Base-by-base conservation (phyloP, 768 basidiomycete species). In the Royoungia palumana region DNA sequence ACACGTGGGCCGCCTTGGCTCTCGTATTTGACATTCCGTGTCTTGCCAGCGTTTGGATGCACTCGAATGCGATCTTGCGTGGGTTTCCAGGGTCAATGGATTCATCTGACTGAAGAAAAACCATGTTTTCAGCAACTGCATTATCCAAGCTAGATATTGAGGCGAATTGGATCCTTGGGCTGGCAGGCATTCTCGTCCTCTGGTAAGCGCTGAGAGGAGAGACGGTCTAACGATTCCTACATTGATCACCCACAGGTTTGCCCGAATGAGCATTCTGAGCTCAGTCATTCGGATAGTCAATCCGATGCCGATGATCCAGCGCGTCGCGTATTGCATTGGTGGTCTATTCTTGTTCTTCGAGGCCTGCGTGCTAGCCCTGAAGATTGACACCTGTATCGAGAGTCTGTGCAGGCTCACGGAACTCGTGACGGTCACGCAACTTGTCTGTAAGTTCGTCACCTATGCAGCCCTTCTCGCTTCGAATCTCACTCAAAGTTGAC, bases 251-350 rank as follows among this genome's bases (percentile, higher is more conserved):
- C 35, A 19, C 14, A 65, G 63, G 63, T 59, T 59, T 13, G 44
- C 63, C 13, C 49, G 63, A 5, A 60, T 65, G 45, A 67, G 65
- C 30, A 65, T 65, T 13, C 35, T 65, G 6, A 65, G 43, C 32
- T 67, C 63, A 4, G 35, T 67, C 14, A 25, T 55, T 28, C 60
- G 63, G 40, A 50, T 65, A 46, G 41, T 49, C 30, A 52, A 46
- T 24, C 63, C 62, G 0, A 22, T 40, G 1, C 35, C 22, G 36
- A 50, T 38, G 24, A 20, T 49, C 21, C 53, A 55, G 43, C 25
- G 54, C 17, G 28, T 51, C 16, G 51, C 55, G 14, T 57, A 60
- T 34, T 35, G 53, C 40, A 54, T 53, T 19, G 57, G 59, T 16
- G 40, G 12, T 17, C 16, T 53, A 24, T 65, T 65, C 34, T 11